Evolutionary conservation across 768 basidiomycete species (phyloP).

Genomic region (Termitomyces sp.): DNA sequence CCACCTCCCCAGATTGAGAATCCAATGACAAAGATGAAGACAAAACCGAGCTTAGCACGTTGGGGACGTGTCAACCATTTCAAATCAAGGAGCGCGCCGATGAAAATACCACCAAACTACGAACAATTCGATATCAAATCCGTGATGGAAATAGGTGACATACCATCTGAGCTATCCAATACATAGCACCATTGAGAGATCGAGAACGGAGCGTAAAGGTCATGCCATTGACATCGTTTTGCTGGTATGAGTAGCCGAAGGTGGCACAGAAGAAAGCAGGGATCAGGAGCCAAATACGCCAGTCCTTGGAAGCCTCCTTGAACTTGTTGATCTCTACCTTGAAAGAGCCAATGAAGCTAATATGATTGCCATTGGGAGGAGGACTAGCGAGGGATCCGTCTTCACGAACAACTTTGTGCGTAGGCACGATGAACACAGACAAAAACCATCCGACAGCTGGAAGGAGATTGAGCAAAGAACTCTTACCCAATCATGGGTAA

Average conservation of each 20-base stretch:
- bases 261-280: constrained; percentile 29
- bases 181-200: constrained; percentile 26
- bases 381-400: constrained; percentile 22
- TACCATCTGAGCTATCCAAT: constrained; percentile 28
- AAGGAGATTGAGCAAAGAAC: background rate
- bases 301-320: constrained; percentile 18
- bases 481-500: constrained; percentile 16
- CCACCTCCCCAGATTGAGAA: constrained; percentile 27
- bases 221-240: constrained; percentile 24
- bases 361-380: constrained; percentile 8
- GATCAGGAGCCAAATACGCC: constrained; percentile 24
- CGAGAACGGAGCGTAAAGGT: constrained; percentile 25
- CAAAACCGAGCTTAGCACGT: constrained; percentile 21
- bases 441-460: constrained; percentile 23
- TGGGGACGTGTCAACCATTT: constrained; percentile 25
- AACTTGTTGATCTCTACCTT: constrained; percentile 19
- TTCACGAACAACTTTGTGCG: constrained; percentile 23
- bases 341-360: constrained; percentile 14
- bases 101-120: constrained; percentile 22
- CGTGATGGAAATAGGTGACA: background rate
- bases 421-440: constrained; percentile 18
- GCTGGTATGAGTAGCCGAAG: constrained; percentile 28
- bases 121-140: background rate
- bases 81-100: constrained; percentile 23
- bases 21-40: constrained; percentile 22